Percentiles rank a stretch among this genome's conserved stretches.
phyloP scores from a whole-genome alignment of 2,329 filamentous ascomycete species.

The Alternaria conjuncta region DNA sequence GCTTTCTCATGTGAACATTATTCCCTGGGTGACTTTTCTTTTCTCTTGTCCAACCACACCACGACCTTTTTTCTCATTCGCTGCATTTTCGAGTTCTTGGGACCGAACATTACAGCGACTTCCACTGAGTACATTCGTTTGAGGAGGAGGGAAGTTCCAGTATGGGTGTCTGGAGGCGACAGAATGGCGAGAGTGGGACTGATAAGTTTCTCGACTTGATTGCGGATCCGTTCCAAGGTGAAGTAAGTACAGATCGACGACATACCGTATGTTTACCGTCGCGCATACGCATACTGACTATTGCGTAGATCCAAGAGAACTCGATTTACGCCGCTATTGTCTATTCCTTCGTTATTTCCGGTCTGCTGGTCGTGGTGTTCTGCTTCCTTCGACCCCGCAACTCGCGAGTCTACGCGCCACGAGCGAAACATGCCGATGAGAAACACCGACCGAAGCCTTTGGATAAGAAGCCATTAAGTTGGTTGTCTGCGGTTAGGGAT shows the following conservation, averaged over 20 bases:
- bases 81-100: background rate
- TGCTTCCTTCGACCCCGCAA: slow-evolving; percentile 90
- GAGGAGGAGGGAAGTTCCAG: background rate
- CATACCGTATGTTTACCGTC: background rate
- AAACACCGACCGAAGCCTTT: slow-evolving; percentile 86
- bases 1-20: background rate
- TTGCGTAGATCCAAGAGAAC: slow-evolving; percentile 59
- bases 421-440: slow-evolving; percentile 89
- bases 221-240: slow-evolving; percentile 48
- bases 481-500: slow-evolving; percentile 77
- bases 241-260: slow-evolving; percentile 22
- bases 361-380: slow-evolving; percentile 78
- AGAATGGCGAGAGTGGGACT: slow-evolving; percentile 23
- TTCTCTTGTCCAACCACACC: background rate
- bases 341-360: slow-evolving; percentile 78
- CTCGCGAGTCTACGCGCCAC: slow-evolving; percentile 89
- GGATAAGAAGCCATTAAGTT: slow-evolving; percentile 84
- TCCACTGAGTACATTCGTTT: slow-evolving; percentile 5
- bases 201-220: slow-evolving; percentile 51
- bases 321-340: slow-evolving; percentile 81
- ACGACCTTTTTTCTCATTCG: background rate
- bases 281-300: background rate
- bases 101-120: background rate
- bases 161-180: slow-evolving; percentile 21
- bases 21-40: background rate